phyloP scores from a whole-genome alignment of 1,284 basidiomycete genomes.

The Dichomitus squalens region DNA sequence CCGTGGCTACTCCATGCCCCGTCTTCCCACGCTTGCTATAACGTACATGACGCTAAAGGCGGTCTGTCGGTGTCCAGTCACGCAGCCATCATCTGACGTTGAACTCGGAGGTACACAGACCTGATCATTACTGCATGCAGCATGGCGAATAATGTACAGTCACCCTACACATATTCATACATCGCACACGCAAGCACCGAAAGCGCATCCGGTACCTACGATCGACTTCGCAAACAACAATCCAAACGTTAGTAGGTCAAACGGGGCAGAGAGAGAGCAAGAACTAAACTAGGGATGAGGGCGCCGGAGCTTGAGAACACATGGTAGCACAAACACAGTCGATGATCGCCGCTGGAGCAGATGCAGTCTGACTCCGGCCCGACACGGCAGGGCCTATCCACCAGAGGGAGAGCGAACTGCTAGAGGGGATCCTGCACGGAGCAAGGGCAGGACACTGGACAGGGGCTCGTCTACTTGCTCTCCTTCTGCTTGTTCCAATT shows the following conservation, averaged over 20 bases:
- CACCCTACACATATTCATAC: constrained; percentile 17
- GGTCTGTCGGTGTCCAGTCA: neutral
- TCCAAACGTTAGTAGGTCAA: constrained; percentile 13
- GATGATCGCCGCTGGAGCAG: neutral
- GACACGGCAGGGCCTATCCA: neutral
- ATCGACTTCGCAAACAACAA: constrained; percentile 1
- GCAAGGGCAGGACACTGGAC: neutral
- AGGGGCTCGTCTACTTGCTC: constrained; percentile 48
- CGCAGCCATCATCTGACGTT: neutral
- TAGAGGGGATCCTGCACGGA: neutral
- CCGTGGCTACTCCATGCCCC: neutral
- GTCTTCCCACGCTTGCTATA: constrained; percentile 17
- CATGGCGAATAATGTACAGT: constrained; percentile 18
- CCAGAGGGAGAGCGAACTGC: neutral
- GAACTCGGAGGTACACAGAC: neutral
- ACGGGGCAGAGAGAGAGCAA: neutral
- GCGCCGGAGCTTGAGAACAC: neutral
- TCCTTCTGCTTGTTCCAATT: constrained; percentile 79
- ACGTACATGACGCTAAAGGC: neutral
- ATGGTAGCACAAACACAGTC: neutral
- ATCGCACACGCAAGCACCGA: neutral
- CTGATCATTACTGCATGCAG: constrained; percentile 16
- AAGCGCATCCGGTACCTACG: neutral
- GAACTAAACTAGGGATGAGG: neutral
- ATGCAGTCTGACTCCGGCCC: neutral